Percentiles rank a stretch among this genome's conserved stretches.
These are phyloP conservation scores for Aspergillus sp. DNA, from an alignment of 2,329 filamentous ascomycete species.

Conservation along the genomic window DNA sequence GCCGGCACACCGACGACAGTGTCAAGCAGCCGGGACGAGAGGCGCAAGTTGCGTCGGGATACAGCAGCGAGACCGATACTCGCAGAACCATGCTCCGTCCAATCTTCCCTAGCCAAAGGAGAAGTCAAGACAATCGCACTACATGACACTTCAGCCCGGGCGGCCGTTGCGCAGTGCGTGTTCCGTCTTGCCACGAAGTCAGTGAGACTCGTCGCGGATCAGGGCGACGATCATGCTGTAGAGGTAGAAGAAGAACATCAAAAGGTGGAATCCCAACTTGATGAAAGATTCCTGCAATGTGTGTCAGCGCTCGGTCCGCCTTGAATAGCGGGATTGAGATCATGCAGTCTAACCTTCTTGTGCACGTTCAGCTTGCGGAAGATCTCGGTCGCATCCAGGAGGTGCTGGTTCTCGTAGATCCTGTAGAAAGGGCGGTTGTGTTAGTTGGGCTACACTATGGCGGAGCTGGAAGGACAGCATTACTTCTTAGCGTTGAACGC, in stretches of 20 bases:
- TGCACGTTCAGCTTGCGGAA: slow-evolving; percentile 99
- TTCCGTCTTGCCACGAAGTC: slow-evolving; percentile 50
- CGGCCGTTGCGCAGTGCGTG: slow-evolving; percentile 44
- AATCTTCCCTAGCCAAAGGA: slow-evolving; percentile 1
- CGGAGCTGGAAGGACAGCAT: slow-evolving; percentile 40
- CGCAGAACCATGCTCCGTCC: background rate
- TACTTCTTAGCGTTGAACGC: slow-evolving; percentile 98
- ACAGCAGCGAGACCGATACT: slow-evolving; percentile 6
- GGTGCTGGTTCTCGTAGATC: slow-evolving; percentile 95
- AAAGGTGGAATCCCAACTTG: slow-evolving; percentile 96
- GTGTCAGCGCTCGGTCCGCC: slow-evolving; percentile 14
- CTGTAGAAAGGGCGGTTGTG: slow-evolving; percentile 50
- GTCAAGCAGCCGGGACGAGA: background rate
- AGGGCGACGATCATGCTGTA: slow-evolving; percentile 98
- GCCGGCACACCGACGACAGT: slow-evolving; percentile 2
- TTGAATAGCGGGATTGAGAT: slow-evolving; percentile 9
- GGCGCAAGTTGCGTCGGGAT: background rate
- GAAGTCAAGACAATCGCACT: slow-evolving; percentile 8
- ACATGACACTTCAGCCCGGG: slow-evolving; percentile 17
- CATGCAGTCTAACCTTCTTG: slow-evolving; percentile 73
- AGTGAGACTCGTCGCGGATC: slow-evolving; percentile 91
- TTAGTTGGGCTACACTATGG: slow-evolving; percentile 21
- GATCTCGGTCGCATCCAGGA: slow-evolving; percentile 97
- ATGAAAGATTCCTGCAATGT: slow-evolving; percentile 87
- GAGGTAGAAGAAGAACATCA: slow-evolving; percentile 99